Evolutionary conservation across 75 land plant genomes (phyloP).

Genomic region (Adiantum capillusveneris): DNA sequence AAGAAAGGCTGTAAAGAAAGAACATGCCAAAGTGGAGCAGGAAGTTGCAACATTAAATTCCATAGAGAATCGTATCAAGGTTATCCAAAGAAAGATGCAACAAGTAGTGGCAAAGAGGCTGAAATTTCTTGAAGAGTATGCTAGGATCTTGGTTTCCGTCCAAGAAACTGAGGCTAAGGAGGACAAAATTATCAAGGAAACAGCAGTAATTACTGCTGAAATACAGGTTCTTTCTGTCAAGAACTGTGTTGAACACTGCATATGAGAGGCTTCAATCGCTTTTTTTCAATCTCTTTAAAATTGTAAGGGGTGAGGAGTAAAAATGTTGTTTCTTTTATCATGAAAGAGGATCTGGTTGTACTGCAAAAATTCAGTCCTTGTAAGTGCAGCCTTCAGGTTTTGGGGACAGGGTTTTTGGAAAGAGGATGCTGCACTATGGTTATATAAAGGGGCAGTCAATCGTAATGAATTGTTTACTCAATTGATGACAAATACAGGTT

Average conservation of each 20-base stretch:
- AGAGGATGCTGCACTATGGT: no score
- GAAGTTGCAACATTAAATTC: conserved; percentile 6
- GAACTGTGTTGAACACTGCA: no score
- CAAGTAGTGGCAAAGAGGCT: background rate
- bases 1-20: conserved; percentile 9
- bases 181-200: conserved; percentile 14
- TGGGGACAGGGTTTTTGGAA: no score
- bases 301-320: no score
- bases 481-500: conserved; percentile 8
- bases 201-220: background rate
- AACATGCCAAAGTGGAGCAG: conserved; percentile 13
- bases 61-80: conserved; percentile 18
- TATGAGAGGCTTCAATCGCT: no score
- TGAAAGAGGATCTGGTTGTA: no score
- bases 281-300: no score
- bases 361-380: no score
- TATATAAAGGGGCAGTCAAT: no score
- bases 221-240: conserved; percentile 7
- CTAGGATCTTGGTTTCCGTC: conserved; percentile 11
- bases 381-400: no score
- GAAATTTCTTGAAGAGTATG: conserved; percentile 19
- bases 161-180: conserved; percentile 10
- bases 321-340: no score
- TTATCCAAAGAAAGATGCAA: conserved; percentile 11
- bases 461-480: background rate